Base-by-base conservation (phyloP, 139 green algal genomes). In the Spirogloea muscicola region DNA sequence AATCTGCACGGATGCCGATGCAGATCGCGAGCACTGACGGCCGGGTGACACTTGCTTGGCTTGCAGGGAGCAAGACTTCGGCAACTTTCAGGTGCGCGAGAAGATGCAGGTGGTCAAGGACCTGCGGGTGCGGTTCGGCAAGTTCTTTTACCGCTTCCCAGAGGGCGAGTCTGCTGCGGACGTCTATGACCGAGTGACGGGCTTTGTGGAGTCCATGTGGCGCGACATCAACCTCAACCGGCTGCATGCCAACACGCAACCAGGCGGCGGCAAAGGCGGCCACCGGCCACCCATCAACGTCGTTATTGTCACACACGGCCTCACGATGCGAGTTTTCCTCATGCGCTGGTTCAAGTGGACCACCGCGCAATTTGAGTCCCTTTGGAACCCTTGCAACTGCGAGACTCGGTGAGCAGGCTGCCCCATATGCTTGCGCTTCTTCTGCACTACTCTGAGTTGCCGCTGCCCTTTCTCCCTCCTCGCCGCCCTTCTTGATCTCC, bases 261-360 rank as follows among this genome's bases (percentile, higher is more conserved):
- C n/a, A 25, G 4, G 49, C 7, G 49, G 49, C 49, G 49, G 49
- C 58, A 37, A 16, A 31, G 10, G 37, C 58, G 58, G 34, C 58
- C n/a, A 5, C 16, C 18, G 36, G 33, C 58, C n/a, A 5, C 16
- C 58, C 6, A 21, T 76, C n/a, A 76, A 76, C 40, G 46, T 85
- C 44, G 52, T 85, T 18, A 18, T 85, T 48, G 67, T 76, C 37
- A 82, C 71, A 29, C 82, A 87, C 67, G 82, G 82, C 5, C 48
- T 87, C 2, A 83, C 82, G 38, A 41, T 84, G 49, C 67, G 82
- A 5, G 48, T 87, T 18, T 85, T 87, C 49, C 72, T 87, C 46
- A 87, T 83, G 77, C 82, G 82, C 49, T 87, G 82, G 82, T 87
- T 77, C 66, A 67, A 83, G 36, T 81, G 65, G 75, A 84, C 44